Base-by-base conservation (phyloP, 2,329 filamentous ascomycete genomes). In the Fusarium virguliforme region DNA sequence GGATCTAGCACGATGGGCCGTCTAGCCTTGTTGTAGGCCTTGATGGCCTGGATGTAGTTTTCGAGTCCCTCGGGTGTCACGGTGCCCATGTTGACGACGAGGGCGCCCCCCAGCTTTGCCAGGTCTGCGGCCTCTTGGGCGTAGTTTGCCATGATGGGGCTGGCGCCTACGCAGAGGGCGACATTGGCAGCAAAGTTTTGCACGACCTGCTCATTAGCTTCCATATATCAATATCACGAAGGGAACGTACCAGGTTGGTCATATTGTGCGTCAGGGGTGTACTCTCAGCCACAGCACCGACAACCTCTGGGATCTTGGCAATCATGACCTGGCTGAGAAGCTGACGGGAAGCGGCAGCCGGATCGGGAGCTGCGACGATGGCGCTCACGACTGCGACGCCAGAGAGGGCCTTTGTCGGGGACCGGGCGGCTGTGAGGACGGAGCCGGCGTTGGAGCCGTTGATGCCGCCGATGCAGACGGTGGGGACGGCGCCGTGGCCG, bases 61-160 rank as follows among this genome's bases (percentile, higher is more conserved):
- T 83, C 76, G 4, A 95, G 81, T 37, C 90, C 91, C 6, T 94
- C 92, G 0, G 91, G 89, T 1, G 93, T 96, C 7, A 95, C 90
- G 0, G 94, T 97, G 30, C 95, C 95, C 94, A 98, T 98, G 82
- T 98, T 98, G 77, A 98, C 87, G 50, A 98, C 92, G 1, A 98
- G 87, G 1, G 91, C 89, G 10, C 93, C 94, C 38, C 91, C 91
- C 0, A 97, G 87, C 32, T 86, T 87, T 12, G 92, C 90, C n/a
- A 98, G 87, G 76, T 98, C 95, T 8, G 83, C 79, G 0, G 94
- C 94, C 84, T 98, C 95, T 56, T 90, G 88, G 28, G 91, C 93
- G 75, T 95, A 93, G 79, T 93, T 95, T 8, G 94, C 91, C 95
- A 98, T 98, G 80, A 98, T 98, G 40, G 95, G 95, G 22, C 92